A percentile compares a stretch with the other conserved stretches of the same genome.
These are phyloP conservation scores for Xylaria castorea DNA, from an alignment of 495 filamentous ascomycete species.

Conservation along the genomic window DNA sequence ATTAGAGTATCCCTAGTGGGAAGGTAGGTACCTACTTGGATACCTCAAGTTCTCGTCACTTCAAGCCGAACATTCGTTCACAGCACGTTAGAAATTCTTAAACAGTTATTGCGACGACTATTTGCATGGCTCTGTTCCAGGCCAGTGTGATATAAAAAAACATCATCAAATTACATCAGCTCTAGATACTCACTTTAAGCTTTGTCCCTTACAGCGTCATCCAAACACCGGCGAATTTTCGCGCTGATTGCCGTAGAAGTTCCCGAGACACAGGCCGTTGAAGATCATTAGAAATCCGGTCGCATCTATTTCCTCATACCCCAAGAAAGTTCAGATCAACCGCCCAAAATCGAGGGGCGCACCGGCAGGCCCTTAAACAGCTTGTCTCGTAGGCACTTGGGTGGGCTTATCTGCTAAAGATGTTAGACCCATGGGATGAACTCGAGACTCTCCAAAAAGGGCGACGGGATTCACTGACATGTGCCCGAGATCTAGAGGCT, in stretches of 20 bases:
- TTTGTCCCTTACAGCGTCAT: background rate
- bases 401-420: conserved; percentile 25
- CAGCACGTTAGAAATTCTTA: background rate
- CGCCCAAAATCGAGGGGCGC: background rate
- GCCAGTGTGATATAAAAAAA: background rate
- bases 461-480: conserved; percentile 35
- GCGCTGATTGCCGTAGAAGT: background rate
- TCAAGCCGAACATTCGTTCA: background rate
- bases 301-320: background rate
- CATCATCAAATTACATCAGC: background rate
- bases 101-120: background rate
- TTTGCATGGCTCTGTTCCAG: background rate
- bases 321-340: background rate
- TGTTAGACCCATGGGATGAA: conserved; percentile 46
- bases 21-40: background rate
- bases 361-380: background rate
- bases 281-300: background rate
- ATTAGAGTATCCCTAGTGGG: background rate
- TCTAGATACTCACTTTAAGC: background rate
- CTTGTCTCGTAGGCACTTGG: conserved; percentile 8
- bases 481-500: conserved; percentile 37
- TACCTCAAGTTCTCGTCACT: background rate
- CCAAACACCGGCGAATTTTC: background rate
- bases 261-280: background rate
- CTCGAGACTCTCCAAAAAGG: conserved; percentile 38